Conservation (phyloP, 108 stramenopile genomes). For the Bacterosira constricta region DNA sequence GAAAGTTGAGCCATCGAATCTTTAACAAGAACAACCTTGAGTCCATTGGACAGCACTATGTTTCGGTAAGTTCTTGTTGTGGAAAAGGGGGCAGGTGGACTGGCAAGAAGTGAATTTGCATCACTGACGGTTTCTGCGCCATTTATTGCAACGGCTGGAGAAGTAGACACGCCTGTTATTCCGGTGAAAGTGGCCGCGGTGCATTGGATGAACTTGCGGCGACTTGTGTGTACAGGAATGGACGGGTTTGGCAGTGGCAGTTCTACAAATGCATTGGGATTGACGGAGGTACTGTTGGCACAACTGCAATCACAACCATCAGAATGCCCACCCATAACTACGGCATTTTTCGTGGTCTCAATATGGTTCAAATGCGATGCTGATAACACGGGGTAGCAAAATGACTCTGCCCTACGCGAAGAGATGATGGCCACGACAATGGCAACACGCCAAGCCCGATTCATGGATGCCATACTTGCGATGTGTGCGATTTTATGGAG, state of each 20-base stretch:
- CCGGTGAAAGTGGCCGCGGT: background rate
- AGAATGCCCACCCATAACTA: background rate
- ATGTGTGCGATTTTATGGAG: background rate
- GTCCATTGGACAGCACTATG: conserved; percentile 64
- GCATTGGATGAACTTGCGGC: conserved; percentile 23
- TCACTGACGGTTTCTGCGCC: too few species aligned
- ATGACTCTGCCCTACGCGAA: conserved; percentile 1
- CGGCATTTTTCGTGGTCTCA: too few species aligned
- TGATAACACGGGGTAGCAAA: background rate
- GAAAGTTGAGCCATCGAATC: conserved; percentile 50
- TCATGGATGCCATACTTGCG: background rate
- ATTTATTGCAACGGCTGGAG: conserved; percentile 6
- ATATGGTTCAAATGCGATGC: too few species aligned
- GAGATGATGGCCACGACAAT: background rate
- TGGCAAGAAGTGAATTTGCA: background rate
- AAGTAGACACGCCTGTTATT: background rate
- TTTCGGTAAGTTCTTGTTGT: conserved; percentile 60
- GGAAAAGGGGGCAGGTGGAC: conserved; percentile 62
- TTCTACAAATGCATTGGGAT: background rate
- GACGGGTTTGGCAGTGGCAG: background rate
- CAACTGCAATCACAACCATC: background rate
- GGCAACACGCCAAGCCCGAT: background rate
- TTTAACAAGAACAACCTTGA: conserved; percentile 62
- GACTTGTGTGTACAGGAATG: conserved; percentile 11
- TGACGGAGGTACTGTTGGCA: background rate